Evolutionary conservation across 2,329 filamentous ascomycete genomes (phyloP), one percentile per base, ranked within the genome.

Genomic region (Fusarium tanahbumbuense): DNA sequence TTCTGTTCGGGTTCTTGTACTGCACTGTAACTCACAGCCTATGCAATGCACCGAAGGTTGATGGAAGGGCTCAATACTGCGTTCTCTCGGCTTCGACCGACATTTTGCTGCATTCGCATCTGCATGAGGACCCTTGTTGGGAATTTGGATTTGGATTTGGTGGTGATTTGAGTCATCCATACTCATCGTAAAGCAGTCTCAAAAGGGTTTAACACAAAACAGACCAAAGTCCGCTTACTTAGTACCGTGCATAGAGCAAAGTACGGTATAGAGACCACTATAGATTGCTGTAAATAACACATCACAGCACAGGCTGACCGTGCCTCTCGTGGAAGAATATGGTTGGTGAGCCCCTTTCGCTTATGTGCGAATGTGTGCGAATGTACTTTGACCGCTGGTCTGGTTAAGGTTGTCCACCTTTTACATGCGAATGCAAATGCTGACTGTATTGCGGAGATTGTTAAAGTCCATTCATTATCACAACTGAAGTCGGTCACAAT

Each of bases 371-470:
- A 49, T 45, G 37, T 56, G 18, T 37, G 34, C 18, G 28, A 13
- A 37, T n/a, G 18, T 37, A 37, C 34, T 12, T 56, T 65, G 69
- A 72, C 70, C 66, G 66, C 66, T 46, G 55, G 56, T 70, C 62
- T 72, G 66, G 69, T 72, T 72, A 72, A 70, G 62, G 56, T 70
- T 72, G 40, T 46, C 41, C n/a, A 48, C 60, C 34, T 37, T 37
- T 37, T 37, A 37, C 34, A 37, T 34, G 32, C 8, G 16, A 18
- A 37, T 37, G 34, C 18, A 6, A 37, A 37, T n/a, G 34, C 34
- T 37, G 34, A 37, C 34, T 37, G 34, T 37, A 4, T 37, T 37
- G 34, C 70, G 69, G 69, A 72, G 53, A 68, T 72, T 67, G 45
- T 20, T 46, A 41, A 50, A 32, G 6, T 37, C 34, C 34, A 37